These are phyloP conservation scores for Hysterium pulicare DNA, from an alignment of 2,329 filamentous ascomycete species.

Conservation along the genomic window DNA sequence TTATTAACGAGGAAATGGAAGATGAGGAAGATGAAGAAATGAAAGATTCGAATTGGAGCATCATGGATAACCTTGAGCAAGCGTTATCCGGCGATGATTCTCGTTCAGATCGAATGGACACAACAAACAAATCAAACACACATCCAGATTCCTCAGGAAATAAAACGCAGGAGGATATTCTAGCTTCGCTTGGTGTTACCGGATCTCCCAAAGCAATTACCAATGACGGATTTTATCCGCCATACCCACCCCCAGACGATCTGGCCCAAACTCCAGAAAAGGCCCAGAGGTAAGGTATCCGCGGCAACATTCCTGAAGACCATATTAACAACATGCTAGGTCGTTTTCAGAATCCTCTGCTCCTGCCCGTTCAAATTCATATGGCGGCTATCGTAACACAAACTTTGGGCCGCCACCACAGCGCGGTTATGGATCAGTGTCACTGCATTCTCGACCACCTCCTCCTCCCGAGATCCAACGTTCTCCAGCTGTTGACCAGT, in stretches of 20 bases:
- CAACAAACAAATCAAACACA: no score
- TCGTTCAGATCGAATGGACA: background rate
- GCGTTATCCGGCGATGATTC: constrained; percentile 28
- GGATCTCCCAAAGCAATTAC: constrained; percentile 35
- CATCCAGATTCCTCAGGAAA: constrained; percentile 8
- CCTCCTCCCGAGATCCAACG: constrained; percentile 15
- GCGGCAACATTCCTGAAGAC: background rate
- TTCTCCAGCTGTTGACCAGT: constrained; percentile 13
- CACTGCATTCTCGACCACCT: constrained; percentile 15
- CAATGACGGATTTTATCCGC: constrained; percentile 15
- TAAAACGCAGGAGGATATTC: constrained; percentile 34
- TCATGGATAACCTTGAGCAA: constrained; percentile 40
- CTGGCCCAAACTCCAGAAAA: constrained; percentile 3
- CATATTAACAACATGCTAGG: background rate
- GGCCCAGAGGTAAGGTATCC: constrained; percentile 13
- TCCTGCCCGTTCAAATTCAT: constrained; percentile 18
- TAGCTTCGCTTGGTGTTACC: constrained; percentile 35
- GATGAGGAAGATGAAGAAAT: constrained; percentile 23
- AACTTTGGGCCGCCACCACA: constrained; percentile 11
- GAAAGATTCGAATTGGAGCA: constrained; percentile 32
- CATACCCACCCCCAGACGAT: constrained; percentile 10
- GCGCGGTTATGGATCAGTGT: constrained; percentile 27
- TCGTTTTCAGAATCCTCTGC: constrained; percentile 7
- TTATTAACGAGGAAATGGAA: constrained; percentile 15
- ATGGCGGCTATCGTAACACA: constrained; percentile 15